A percentile compares a stretch with the other conserved stretches of the same genome.
Evolutionary conservation across 805 yeast genomes (phyloP).

Genomic region (Saccharomycopsis sp.): DNA sequence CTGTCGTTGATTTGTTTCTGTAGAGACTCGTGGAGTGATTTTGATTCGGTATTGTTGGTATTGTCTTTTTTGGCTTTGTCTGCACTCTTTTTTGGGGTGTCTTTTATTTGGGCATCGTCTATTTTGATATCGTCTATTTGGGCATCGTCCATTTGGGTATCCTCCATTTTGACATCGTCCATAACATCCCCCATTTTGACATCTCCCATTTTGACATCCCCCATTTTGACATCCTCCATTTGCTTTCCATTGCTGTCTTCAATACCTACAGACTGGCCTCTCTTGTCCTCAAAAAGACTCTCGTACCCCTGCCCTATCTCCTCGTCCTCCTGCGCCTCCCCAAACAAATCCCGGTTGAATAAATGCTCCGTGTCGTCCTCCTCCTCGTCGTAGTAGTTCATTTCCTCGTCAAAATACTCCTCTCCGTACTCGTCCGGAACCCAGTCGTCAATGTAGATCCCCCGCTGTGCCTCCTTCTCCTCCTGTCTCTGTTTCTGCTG

Average conservation of each 20-base stretch:
- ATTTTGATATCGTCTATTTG: too few species aligned
- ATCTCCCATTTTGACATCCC: not conserved
- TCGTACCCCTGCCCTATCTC: not conserved
- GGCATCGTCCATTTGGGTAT: too few species aligned
- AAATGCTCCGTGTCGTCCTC: slow-evolving; percentile 34
- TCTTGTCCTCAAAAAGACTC: not conserved
- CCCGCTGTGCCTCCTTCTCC: slow-evolving; percentile 21
- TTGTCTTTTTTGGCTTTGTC: too few species aligned
- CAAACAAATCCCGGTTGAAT: slow-evolving; percentile 33
- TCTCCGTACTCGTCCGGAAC: slow-evolving; percentile 23
- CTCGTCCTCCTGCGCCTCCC: slow-evolving; percentile 24
- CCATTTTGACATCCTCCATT: not conserved
- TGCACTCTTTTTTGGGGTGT: too few species aligned
- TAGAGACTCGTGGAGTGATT: not conserved
- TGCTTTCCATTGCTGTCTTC: not conserved
- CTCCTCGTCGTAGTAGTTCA: slow-evolving; percentile 29
- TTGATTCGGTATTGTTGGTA: not conserved
- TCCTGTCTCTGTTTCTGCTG: not conserved
- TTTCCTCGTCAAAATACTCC: slow-evolving; percentile 28
- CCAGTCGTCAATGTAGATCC: slow-evolving; percentile 26
- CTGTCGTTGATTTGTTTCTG: not conserved
- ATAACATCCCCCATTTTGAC: too few species aligned
- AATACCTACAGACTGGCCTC: not conserved
- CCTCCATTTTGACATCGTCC: too few species aligned
- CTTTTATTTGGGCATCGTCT: too few species aligned